Base-by-base conservation (phyloP, 2,329 filamentous ascomycete genomes). In the Fusarium poae region DNA sequence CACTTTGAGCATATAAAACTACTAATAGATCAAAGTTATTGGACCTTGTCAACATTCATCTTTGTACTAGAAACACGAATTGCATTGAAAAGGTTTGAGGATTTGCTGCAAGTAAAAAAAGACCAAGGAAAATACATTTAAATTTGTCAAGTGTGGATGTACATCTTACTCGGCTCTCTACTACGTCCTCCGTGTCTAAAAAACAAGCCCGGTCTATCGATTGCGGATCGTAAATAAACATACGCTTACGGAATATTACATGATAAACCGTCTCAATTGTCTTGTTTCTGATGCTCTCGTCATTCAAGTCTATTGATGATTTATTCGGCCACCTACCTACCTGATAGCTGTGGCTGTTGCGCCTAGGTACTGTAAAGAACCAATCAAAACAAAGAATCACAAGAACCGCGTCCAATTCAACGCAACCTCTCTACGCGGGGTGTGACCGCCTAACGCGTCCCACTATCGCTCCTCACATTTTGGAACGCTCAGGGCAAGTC, bases 391-490 rank as follows among this genome's bases (percentile, higher is more conserved):
- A 11, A 12, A 21, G 21, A 11, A 40, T 66, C 67, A 64, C 62
- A 40, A 67, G 32, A 43, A 8, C 58, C 67, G 68, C 67, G 67
- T 71, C 34, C 16, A 6, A 27, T 34, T 25, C 40, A 56, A 61
- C 49, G 63, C 62, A 68, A 72, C 70, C 75, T 73, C 75, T 77
- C 73, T 76, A 77, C 75, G 75, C 75, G 75, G 68, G 68, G 60
- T 60, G 57, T 62, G 68, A 55, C 64, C 63, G 32, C 50, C 27
- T 67, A 74, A 73, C 75, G 75, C 75, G 75, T 76, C 72, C 44
- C 57, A 56, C 56, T 68, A 25, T 53, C 64, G 43, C 44, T 65
- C 59, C 60, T 71, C 34, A 34, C 45, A 53, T 71, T 70, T 69
- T 66, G 40, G 51, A 43, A 56, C 62, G 54, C 45, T 54, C 62